Conservation (phyloP, 352 stramenopile species). For the Elongisporangium undulatum region DNA sequence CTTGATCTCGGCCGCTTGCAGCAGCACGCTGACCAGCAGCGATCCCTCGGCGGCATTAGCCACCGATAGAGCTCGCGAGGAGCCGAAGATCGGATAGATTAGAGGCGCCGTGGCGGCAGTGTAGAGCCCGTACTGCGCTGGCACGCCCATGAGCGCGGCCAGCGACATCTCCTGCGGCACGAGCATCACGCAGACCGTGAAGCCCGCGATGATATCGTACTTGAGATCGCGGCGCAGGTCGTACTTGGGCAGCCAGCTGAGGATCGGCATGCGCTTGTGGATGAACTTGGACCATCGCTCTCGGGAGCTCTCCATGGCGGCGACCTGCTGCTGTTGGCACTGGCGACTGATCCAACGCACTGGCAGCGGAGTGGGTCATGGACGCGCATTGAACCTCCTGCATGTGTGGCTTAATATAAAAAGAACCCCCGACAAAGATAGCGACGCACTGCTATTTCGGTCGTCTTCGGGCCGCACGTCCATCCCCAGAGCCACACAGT, state of each 20-base stretch:
- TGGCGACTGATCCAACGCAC: neutral
- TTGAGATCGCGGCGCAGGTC: conserved; percentile 55
- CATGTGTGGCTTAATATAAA: neutral
- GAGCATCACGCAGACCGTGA: conserved; percentile 88
- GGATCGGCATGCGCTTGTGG: conserved; percentile 58
- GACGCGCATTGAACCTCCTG: neutral
- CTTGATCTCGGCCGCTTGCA: conserved; percentile 39
- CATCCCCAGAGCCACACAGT: neutral
- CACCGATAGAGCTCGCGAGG: conserved; percentile 53
- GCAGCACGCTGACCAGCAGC: conserved; percentile 56
- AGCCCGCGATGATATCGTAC: conserved; percentile 55
- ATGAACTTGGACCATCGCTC: conserved; percentile 12
- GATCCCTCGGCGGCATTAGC: conserved; percentile 65
- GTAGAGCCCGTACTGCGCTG: conserved; percentile 66
- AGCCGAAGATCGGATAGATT: conserved; percentile 71
- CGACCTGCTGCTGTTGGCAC: neutral
- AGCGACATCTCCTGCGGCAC: conserved; percentile 92
- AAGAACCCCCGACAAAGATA: neutral
- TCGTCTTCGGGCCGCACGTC: neutral
- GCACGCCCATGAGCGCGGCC: conserved; percentile 84
- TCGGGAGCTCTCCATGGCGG: neutral
- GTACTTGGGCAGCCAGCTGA: conserved; percentile 72
- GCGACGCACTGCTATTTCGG: neutral
- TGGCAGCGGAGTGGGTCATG: neutral
- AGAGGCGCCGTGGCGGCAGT: conserved; percentile 63